Evolutionary conservation across 148 eudicot genomes (phyloP).

Genomic region (Spergularia bocconei): DNA sequence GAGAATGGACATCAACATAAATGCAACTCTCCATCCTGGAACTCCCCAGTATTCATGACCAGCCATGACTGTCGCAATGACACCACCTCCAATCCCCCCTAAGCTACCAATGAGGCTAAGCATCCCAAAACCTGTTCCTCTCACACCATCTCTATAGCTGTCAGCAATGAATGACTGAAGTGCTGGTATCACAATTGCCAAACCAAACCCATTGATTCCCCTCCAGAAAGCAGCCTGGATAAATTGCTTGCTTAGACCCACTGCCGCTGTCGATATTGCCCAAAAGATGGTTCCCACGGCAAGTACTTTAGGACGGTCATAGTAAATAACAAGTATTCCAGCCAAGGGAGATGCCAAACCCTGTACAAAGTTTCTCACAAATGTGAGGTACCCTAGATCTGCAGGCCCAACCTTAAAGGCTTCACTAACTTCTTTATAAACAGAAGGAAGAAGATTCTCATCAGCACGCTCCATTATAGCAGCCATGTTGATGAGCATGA

Average conservation of each 20-base stretch:
- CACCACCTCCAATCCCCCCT: constrained; percentile 94
- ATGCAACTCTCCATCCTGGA: constrained; percentile 90
- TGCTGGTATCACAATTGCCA: constrained; percentile 93
- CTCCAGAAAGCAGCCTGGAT: constrained; percentile 82
- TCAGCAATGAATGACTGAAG: constrained; percentile 96
- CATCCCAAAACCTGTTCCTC: constrained; percentile 88
- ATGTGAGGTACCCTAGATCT: constrained; percentile 90
- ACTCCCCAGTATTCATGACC: constrained; percentile 67
- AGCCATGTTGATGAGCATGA: constrained; percentile 87
- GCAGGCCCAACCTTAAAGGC: constrained; percentile 81
- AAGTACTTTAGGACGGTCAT: constrained; percentile 89
- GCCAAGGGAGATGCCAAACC: constrained; percentile 89
- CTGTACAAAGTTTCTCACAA: constrained; percentile 63
- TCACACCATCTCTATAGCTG: constrained; percentile 62
- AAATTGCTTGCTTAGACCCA: constrained; percentile 67
- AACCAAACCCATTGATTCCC: constrained; percentile 86
- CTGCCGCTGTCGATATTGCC: constrained; percentile 90
- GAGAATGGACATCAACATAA: constrained; percentile 61
- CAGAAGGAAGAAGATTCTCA: constrained; percentile 91
- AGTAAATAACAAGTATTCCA: constrained; percentile 68
- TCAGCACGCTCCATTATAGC: constrained; percentile 95
- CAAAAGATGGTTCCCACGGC: constrained; percentile 82
- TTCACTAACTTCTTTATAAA: constrained; percentile 93
- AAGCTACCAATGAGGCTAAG: constrained; percentile 71
- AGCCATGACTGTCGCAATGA: constrained; percentile 82